Evolutionary conservation across 352 stramenopile species (phyloP), one percentile per base, ranked within the genome.

Genomic region (Pythium oligandrum): DNA sequence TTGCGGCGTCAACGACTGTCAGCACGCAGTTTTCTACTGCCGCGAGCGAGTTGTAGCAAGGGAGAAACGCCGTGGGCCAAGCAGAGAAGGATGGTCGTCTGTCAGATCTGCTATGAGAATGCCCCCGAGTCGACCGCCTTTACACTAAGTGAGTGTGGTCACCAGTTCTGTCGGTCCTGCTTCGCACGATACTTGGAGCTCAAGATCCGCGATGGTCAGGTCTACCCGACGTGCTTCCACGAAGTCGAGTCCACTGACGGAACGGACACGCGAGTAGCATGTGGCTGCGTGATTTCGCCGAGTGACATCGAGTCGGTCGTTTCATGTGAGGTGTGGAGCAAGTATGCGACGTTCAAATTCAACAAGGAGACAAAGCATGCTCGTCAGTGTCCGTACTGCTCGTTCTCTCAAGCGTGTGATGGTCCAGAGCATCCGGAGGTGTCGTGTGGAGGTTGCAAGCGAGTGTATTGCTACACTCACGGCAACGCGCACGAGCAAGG

Each of bases 261-360:
- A 0, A 55, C 42, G 1, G 32, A 38, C 8, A 26, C 48, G 9
- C 42, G 48, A 1, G 17, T 43, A 0, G 60, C 68, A 12, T 87
- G 79, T 40, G 63, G 67, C 6, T 59, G 52, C 4, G 57, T 68
- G 3, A 77, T 92, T 36, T 33, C 59, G 3, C 48, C 66, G 7
- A 57, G 69, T 9, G 81, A 88, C 35, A 79, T 88, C 31, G 60
- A 55, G n/a, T 52, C 59, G 6, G 51, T 81, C 30, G 62, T 90
- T n/a, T 74, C 71, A 1, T 50, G 73, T 1, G 56, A 73, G 3
- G 52, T 79, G 0, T 93, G 75, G 73, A 66, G 64, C 31, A 93
- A 93, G 70, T 95, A 93, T 56, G 59, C 73, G 58, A 91, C 84
- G 55, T 87, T 97, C 56, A 89, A 92, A 51, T 95, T 96, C 61